Evolutionary conservation across 139 green algal genomes (phyloP).

Genomic region (Edaphochlamys debaryana): DNA sequence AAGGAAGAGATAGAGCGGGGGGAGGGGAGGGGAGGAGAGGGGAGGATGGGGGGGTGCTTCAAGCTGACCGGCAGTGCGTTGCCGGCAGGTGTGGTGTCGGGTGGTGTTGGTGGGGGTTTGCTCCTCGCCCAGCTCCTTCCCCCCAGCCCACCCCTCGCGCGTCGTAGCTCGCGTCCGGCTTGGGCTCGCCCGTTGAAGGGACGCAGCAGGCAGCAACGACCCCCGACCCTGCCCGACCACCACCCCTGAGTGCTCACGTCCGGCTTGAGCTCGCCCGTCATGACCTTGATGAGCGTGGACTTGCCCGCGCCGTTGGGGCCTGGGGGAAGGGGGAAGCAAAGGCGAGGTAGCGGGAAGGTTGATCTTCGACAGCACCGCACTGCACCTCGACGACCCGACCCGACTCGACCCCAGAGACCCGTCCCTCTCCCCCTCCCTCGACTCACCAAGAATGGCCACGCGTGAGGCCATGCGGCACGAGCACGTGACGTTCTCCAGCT

Average conservation of each 20-base stretch:
- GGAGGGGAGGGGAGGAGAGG: neutral
- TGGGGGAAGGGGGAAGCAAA: neutral
- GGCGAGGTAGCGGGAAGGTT: neutral
- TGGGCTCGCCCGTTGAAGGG: too few species aligned
- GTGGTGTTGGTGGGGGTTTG: too few species aligned
- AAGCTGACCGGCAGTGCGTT: neutral
- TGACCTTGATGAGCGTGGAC: slow-evolving; percentile 92
- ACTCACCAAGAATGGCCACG: slow-evolving; percentile 83
- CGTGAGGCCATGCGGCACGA: slow-evolving; percentile 76
- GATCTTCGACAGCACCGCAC: too few species aligned
- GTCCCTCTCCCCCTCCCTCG: neutral
- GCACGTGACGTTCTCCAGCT: slow-evolving; percentile 58
- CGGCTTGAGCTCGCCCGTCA: slow-evolving; percentile 57
- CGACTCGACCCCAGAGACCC: too few species aligned
- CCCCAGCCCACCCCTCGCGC: too few species aligned
- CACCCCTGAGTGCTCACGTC: slow-evolving; percentile 28
- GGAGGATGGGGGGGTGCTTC: neutral
- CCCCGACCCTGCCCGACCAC: too few species aligned
- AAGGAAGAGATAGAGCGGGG: neutral
- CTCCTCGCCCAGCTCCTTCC: too few species aligned
- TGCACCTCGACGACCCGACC: too few species aligned
- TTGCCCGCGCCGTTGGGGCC: slow-evolving; percentile 74
- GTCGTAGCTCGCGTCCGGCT: too few species aligned
- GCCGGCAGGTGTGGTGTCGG: neutral
- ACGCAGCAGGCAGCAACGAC: too few species aligned